phyloP scores from a whole-genome alignment of 768 basidiomycete species.

The Suillus plorans region DNA sequence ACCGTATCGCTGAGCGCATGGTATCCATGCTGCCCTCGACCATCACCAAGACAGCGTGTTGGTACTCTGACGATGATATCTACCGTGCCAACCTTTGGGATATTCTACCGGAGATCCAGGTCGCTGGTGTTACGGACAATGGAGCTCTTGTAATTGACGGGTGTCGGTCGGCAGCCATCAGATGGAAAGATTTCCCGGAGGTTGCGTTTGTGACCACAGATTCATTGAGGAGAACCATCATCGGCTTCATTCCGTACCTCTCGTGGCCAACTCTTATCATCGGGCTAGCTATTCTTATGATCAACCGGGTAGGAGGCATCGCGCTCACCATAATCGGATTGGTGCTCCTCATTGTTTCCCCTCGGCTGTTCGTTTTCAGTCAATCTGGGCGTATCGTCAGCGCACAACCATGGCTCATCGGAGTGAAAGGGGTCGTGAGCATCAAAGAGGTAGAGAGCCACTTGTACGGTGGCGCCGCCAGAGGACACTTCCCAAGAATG shows the following conservation, averaged over 20 bases:
- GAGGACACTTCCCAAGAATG: constrained; percentile 10
- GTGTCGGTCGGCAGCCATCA: constrained; percentile 17
- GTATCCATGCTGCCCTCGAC: constrained; percentile 16
- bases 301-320: background rate
- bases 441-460: constrained; percentile 8
- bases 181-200: constrained; percentile 21
- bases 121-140: constrained; percentile 16
- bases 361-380: constrained; percentile 12
- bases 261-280: constrained; percentile 11
- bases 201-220: constrained; percentile 11
- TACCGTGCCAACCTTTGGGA: constrained; percentile 20
- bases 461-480: constrained; percentile 16
- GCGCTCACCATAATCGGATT: constrained; percentile 1
- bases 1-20: constrained; percentile 23
- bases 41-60: constrained; percentile 8
- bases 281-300: background rate
- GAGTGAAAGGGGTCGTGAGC: constrained; percentile 20
- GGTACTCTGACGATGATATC: constrained; percentile 20
- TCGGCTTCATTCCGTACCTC: constrained; percentile 11
- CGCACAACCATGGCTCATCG: constrained; percentile 20
- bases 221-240: constrained; percentile 11
- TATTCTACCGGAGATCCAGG: constrained; percentile 18
- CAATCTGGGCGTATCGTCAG: constrained; percentile 17
- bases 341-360: constrained; percentile 6
- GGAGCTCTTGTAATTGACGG: constrained; percentile 21